phyloP scores from a whole-genome alignment of 257 asterid genomes.

The Lycium ferocissimum region DNA sequence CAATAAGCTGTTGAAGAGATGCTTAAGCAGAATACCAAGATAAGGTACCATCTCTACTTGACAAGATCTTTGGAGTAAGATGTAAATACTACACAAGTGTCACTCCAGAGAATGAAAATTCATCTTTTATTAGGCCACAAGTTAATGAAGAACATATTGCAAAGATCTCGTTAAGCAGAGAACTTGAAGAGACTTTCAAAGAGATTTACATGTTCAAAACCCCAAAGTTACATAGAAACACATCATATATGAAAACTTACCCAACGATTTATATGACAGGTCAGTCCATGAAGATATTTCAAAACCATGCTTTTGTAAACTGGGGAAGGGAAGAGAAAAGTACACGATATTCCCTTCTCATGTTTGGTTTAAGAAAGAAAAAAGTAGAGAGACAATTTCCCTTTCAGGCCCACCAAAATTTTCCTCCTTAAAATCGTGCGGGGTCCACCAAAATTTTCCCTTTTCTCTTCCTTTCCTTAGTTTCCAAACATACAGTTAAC shows the following conservation, averaged over 20 bases:
- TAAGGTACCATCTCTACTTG: slow-evolving; percentile 15
- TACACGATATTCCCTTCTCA: neutral
- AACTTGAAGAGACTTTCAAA: neutral
- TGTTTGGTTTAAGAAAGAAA: neutral
- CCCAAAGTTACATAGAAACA: slow-evolving; percentile 1
- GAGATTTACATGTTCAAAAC: neutral
- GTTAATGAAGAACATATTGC: neutral
- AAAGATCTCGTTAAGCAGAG: neutral
- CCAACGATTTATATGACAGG: neutral
- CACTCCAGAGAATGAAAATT: neutral
- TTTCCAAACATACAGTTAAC: neutral
- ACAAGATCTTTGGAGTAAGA: neutral
- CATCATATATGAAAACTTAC: slow-evolving; percentile 5
- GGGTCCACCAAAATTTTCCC: neutral
- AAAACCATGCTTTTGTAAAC: slow-evolving; percentile 9
- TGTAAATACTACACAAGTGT: neutral
- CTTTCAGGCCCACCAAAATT: neutral
- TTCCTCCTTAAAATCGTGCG: neutral
- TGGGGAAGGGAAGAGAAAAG: slow-evolving; percentile 10
- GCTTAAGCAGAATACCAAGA: neutral
- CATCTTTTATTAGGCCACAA: slow-evolving; percentile 7
- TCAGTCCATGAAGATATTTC: neutral
- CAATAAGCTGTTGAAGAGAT: slow-evolving; percentile 19
- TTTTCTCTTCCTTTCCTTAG: slow-evolving; percentile 10
- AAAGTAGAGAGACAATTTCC: neutral